These are phyloP conservation scores for Verticillium nonalfalfae DNA, from an alignment of 2,329 filamentous ascomycete genomes.

Conservation along the genomic window DNA sequence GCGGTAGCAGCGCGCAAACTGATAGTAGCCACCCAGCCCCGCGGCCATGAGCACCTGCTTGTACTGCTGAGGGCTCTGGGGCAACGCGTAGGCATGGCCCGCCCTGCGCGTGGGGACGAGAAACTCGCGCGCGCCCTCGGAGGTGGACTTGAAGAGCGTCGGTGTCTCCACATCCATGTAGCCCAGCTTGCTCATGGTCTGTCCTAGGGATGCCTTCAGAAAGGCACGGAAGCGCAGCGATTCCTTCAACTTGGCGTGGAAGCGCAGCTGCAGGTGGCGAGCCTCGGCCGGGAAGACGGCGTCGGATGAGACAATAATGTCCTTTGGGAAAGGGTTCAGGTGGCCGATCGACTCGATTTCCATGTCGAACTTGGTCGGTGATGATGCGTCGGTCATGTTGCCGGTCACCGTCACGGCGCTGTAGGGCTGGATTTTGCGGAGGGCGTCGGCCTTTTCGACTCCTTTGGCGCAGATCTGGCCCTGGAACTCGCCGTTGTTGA, in stretches of 20 bases:
- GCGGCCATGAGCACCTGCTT: constrained; percentile 97
- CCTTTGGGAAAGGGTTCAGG: constrained; percentile 67
- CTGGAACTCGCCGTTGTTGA: constrained; percentile 26
- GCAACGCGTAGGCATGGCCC: constrained; percentile 80
- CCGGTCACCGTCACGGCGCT: constrained; percentile 47
- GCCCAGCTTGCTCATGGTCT: constrained; percentile 45
- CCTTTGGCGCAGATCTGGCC: constrained; percentile 38
- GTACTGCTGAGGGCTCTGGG: constrained; percentile 96
- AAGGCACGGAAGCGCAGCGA: constrained; percentile 66
- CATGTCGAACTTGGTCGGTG: constrained; percentile 42
- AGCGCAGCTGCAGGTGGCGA: constrained; percentile 80
- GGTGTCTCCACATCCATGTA: constrained; percentile 88
- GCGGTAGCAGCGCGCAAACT: constrained; percentile 90
- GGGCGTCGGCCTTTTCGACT: constrained; percentile 26
- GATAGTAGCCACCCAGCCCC: constrained; percentile 76
- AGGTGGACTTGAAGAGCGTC: constrained; percentile 92
- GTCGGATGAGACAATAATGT: constrained; percentile 70
- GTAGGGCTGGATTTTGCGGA: constrained; percentile 41
- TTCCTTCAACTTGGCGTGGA: constrained; percentile 58
- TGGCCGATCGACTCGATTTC: constrained; percentile 54
- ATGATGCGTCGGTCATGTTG: constrained; percentile 4
- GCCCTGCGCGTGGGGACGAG: constrained; percentile 76
- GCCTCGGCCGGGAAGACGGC: constrained; percentile 68
- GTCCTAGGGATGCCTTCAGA: constrained; percentile 45
- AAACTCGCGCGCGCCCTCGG: constrained; percentile 92